These are phyloP conservation scores for Daedalea quercina DNA, from an alignment of 768 basidiomycete genomes.

Conservation along the genomic window DNA sequence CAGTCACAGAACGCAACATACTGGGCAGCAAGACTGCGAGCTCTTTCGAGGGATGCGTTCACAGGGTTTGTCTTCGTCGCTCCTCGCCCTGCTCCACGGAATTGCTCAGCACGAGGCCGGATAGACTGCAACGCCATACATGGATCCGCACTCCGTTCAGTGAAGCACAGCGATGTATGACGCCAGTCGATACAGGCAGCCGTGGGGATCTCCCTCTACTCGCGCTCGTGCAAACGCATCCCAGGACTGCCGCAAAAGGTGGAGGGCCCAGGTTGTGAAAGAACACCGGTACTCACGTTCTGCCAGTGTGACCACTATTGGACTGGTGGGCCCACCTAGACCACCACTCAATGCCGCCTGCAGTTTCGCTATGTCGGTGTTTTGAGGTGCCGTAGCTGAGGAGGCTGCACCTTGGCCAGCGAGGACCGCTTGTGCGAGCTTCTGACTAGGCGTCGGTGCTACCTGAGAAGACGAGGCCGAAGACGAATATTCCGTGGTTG, in stretches of 20 bases:
- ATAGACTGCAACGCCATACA: not conserved
- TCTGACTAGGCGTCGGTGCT: not conserved
- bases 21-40: too few species aligned
- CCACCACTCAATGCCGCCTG: slow-evolving; percentile 36
- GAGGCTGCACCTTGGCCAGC: slow-evolving; percentile 9
- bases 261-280: not conserved
- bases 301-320: slow-evolving; percentile 76
- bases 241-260: not conserved
- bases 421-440: slow-evolving; percentile 16
- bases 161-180: slow-evolving; percentile 19
- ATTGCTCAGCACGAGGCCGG: not conserved
- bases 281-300: slow-evolving; percentile 52
- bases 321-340: slow-evolving; percentile 42
- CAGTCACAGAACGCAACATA: too few species aligned
- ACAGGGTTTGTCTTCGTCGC: too few species aligned
- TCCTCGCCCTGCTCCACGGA: too few species aligned
- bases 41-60: too few species aligned
- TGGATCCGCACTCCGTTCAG: not conserved
- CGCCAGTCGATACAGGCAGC: slow-evolving; percentile 26
- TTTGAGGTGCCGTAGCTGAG: slow-evolving; percentile 1
- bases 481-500: not conserved
- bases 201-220: too few species aligned
- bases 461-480: slow-evolving; percentile 1
- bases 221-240: not conserved
- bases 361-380: slow-evolving; percentile 35